These are phyloP conservation scores for Cicer cuneatum DNA, from an alignment of 306 rosid species.

Conservation along the genomic window DNA sequence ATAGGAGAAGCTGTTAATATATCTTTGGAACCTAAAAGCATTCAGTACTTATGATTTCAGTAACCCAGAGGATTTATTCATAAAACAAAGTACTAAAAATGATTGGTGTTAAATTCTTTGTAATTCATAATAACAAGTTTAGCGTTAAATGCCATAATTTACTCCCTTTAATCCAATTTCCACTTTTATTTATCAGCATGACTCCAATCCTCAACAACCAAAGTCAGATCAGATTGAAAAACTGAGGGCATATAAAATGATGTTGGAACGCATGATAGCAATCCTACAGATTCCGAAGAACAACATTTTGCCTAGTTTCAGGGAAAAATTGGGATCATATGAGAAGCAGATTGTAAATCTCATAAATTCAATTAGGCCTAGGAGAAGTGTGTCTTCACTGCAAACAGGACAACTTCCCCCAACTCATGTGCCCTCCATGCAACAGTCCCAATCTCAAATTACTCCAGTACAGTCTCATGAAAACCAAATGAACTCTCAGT, in stretches of 20 bases:
- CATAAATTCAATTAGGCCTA: slow-evolving; percentile 55
- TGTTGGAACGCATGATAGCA: slow-evolving; percentile 58
- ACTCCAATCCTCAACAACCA: slow-evolving; percentile 66
- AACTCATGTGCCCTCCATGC: slow-evolving; percentile 60
- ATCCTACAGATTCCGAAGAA: slow-evolving; percentile 62
- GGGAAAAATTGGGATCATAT: slow-evolving; percentile 58
- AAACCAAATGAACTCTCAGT: slow-evolving; percentile 73
- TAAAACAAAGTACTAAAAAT: neutral
- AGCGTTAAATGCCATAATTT: slow-evolving; percentile 16
- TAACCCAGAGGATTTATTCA: slow-evolving; percentile 10
- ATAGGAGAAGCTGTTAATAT: slow-evolving; percentile 27
- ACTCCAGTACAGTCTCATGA: slow-evolving; percentile 67
- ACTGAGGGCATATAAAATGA: slow-evolving; percentile 55
- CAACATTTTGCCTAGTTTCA: slow-evolving; percentile 43
- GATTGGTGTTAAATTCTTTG: slow-evolving; percentile 28
- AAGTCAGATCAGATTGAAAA: slow-evolving; percentile 67
- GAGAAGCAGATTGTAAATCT: slow-evolving; percentile 66
- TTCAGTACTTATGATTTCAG: neutral
- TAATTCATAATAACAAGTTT: slow-evolving; percentile 17
- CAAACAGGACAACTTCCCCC: slow-evolving; percentile 72
- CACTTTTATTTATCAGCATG: slow-evolving; percentile 55
- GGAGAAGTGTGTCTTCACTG: slow-evolving; percentile 56
- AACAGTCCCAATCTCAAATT: slow-evolving; percentile 71
- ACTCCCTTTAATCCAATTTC: slow-evolving; percentile 32
- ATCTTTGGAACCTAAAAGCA: slow-evolving; percentile 32